Evolutionary conservation across 2,329 filamentous ascomycete species (phyloP), one percentile per base, ranked within the genome.

Genomic region (Blastomyces silverae): DNA sequence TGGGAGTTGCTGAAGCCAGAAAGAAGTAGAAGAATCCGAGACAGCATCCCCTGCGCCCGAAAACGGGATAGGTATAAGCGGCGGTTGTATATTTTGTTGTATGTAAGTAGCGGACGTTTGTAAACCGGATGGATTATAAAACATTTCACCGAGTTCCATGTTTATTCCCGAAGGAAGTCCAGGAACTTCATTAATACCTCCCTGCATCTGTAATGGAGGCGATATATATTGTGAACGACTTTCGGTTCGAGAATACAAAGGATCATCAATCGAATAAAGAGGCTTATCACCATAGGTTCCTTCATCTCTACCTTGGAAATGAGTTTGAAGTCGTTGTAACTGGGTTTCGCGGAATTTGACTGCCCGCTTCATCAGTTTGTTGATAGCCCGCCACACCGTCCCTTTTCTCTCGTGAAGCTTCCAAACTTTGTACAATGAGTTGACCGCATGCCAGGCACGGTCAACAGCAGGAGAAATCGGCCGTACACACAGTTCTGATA

Each of bases 331-430:
- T 58, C 74, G 72, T 34, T 72, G 71, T 57, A 73, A 71, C 64
- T 85, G 84, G 64, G 80, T 80, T 53, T 80, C 78, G 60, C 85
- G 78, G 55, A 81, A 82, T 15, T 79, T 79, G 56, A 78, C 77
- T 15, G 87, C 87, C 70, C 84, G 85, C 17, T 79, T 79, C 75
- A 88, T 83, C 1, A 89, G 76, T 67, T 84, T 86, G 34, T 81
- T 78, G 58, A 89, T 76, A 0, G 86, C 86, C 55, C 83, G 82
- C 87, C 87, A 89, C 0, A 89, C 74, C 76, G 85, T 83, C 2
- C 84, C 82, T 62, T 80, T 81, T 64, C 79, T 81, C n/a, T 75
- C 74, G 17, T 73, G 71, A 2, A 66, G 64, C 57, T 75, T 71
- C 74, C 75, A 78, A 22, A 74, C 73, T 7, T 73, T 67, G 63